Conservation (phyloP, 208 protist genomes). For the Herpetomonas tarakana region DNA sequence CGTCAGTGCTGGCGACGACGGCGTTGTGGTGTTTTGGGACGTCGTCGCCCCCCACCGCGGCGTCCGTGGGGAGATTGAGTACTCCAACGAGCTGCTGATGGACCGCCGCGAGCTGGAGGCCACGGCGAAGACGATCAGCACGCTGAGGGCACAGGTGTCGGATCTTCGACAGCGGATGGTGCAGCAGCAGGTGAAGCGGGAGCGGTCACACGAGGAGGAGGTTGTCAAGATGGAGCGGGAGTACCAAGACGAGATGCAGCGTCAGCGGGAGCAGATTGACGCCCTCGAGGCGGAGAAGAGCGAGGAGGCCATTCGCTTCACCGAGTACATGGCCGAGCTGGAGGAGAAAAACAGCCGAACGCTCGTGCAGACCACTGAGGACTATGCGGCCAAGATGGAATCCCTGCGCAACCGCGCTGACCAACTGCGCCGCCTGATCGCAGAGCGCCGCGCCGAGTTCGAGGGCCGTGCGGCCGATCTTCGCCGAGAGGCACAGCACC, state of each 20-base stretch:
- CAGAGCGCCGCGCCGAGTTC: conserved; percentile 65
- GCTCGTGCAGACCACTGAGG: conserved; percentile 70
- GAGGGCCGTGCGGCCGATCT: conserved; percentile 45
- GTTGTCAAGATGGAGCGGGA: conserved; percentile 88
- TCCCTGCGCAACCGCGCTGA: conserved; percentile 73
- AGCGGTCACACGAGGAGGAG: conserved; percentile 93
- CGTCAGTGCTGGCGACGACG: conserved; percentile 94
- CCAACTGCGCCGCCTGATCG: conserved; percentile 70
- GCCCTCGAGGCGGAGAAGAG: conserved; percentile 82
- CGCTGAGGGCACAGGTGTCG: conserved; percentile 77
- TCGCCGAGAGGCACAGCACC: conserved; percentile 31
- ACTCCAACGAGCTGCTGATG: conserved; percentile 94
- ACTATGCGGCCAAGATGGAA: conserved; percentile 93
- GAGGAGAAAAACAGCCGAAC: conserved; percentile 64
- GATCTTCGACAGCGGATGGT: conserved; percentile 94
- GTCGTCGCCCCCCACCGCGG: conserved; percentile 89
- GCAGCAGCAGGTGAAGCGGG: conserved; percentile 93
- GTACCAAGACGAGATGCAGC: conserved; percentile 67
- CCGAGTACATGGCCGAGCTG: conserved; percentile 90
- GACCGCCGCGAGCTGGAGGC: conserved; percentile 92
- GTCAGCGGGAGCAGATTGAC: conserved; percentile 67
- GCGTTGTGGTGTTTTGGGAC: conserved; percentile 89
- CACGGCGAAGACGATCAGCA: conserved; percentile 55
- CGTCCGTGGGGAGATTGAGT: conserved; percentile 73
- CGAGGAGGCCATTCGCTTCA: conserved; percentile 94